Conservation (phyloP, 305 asterid genomes). For the Coffea humblotiana region DNA sequence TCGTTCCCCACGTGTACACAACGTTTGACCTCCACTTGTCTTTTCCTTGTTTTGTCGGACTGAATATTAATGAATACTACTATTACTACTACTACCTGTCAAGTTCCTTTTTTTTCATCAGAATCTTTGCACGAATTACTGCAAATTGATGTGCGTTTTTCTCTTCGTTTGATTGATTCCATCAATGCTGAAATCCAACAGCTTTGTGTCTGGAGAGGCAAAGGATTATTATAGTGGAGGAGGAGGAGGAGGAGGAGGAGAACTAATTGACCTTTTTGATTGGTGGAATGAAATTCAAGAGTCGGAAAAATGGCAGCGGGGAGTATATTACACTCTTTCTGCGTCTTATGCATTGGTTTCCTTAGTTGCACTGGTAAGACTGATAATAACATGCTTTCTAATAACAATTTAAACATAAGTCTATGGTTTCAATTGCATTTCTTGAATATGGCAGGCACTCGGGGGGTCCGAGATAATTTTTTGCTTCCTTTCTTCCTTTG, state of each 20-base stretch:
- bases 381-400: no score
- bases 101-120: background rate
- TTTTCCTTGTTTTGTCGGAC: background rate
- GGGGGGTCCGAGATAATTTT: background rate
- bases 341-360: constrained; percentile 33
- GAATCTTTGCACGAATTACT: background rate
- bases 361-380: constrained; percentile 29
- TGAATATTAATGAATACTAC: background rate
- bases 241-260: background rate
- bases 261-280: background rate
- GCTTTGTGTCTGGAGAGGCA: background rate
- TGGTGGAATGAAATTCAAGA: constrained; percentile 22
- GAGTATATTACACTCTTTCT: constrained; percentile 27
- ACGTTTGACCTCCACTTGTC: background rate
- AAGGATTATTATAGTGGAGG: no score
- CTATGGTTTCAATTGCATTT: background rate
- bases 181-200: constrained; percentile 12
- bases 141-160: background rate
- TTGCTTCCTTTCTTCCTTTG: background rate
- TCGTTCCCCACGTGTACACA: constrained; percentile 9
- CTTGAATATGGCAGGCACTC: background rate
- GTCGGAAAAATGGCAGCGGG: constrained; percentile 16
- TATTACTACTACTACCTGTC: background rate
- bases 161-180: background rate
- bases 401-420: background rate